Evolutionary conservation across 805 yeast species (phyloP), one percentile per base, ranked within the genome.

Genomic region (Yarrowia sp.): DNA sequence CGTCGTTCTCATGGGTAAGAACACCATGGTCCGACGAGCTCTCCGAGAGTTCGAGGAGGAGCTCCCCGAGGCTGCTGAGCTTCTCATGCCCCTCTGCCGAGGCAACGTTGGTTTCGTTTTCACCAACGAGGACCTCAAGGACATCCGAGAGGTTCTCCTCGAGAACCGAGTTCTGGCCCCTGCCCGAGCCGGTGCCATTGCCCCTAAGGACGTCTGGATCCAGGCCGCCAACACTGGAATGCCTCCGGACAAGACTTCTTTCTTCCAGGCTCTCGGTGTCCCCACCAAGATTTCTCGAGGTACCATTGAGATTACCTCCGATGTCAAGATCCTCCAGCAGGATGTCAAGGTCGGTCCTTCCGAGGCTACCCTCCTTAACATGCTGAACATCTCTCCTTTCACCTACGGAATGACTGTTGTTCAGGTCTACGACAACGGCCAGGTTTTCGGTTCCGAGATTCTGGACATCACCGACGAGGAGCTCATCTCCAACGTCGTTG

Each of bases 221-320:
- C 96, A 96, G 80, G 98, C 98, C 76, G 96, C 96, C 82, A 95
- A 95, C 97, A 95, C 99, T 75, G 98, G 98, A 89, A 92, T 95
- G 96, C 99, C 95, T 85, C 99, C 99, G 83, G 98, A 98, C 89
- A 95, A 95, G 91, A 95, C 99, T 78, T 95, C 99, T 80, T 95
- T 95, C 96, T 95, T 95, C 98, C 99, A 95, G 88, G 99, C 99
- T 79, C 88, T 95, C 78, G 98, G 98, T 90, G 97, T 95, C 77
- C 99, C 99, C 87, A 95, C 99, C 90, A 95, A 95, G 96, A 95
- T 95, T 92, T 95, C 97, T 83, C 92, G 99, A 90, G 99, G 99
- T 95, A 92, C 97, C 84, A 95, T 95, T 88, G 99, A 95, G 85
- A 95, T 95, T 83, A 92, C 91, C 81, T 82, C 89, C 75, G 99